Evolutionary conservation across 306 rosid species (phyloP).

Genomic region (Coriaria nepalensis): DNA sequence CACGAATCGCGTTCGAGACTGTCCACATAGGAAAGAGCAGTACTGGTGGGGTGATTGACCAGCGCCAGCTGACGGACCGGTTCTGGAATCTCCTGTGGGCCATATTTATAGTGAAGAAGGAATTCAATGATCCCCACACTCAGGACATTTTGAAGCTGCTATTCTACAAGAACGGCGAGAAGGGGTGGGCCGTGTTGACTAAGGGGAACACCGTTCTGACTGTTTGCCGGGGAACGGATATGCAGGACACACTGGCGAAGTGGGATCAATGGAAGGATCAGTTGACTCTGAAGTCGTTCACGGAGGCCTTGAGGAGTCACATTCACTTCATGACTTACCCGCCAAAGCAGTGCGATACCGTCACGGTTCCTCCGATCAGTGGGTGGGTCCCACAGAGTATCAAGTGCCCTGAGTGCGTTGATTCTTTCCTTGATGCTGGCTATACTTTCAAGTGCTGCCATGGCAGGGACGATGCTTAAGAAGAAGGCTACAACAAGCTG

Average conservation of each 20-base stretch:
- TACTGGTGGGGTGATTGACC: conserved; percentile 17
- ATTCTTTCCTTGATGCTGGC: conserved; percentile 35
- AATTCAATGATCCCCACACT: conserved; percentile 4
- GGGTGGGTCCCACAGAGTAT: conserved; percentile 32
- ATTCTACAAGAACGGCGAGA: conserved; percentile 33
- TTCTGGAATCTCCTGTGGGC: conserved; percentile 32
- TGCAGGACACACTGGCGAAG: conserved; percentile 24
- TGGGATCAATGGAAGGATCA: conserved; percentile 28
- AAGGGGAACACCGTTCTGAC: conserved; percentile 27
- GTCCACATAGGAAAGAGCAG: conserved; percentile 16
- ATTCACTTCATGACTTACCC: conserved; percentile 15
- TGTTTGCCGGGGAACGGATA: conserved; percentile 23
- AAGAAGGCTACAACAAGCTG: background rate
- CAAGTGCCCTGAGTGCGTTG: conserved; percentile 36
- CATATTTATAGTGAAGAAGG: conserved; percentile 4
- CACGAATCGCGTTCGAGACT: conserved; percentile 14
- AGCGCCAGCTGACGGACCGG: conserved; percentile 10
- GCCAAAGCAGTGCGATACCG: conserved; percentile 6
- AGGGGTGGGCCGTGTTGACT: conserved; percentile 37
- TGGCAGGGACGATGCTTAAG: conserved; percentile 6
- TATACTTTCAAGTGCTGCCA: conserved; percentile 58
- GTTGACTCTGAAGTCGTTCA: conserved; percentile 21
- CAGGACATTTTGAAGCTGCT: conserved; percentile 40
- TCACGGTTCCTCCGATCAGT: conserved; percentile 12
- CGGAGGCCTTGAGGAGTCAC: conserved; percentile 1